phyloP scores from a whole-genome alignment of 2,329 filamentous ascomycete genomes.

The Juglanconis sp. region DNA sequence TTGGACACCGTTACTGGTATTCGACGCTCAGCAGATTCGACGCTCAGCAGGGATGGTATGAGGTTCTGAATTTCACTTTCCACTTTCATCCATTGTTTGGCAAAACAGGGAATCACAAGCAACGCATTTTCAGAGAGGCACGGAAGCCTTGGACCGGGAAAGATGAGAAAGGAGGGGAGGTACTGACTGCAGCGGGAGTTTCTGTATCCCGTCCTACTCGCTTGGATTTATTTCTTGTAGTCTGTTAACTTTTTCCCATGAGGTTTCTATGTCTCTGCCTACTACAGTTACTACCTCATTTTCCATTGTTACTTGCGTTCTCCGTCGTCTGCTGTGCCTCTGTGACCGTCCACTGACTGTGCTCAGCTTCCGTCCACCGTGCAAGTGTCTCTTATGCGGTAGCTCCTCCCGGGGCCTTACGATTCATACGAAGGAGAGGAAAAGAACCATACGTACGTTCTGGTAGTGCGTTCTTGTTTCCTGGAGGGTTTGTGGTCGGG shows the following conservation, averaged over 20 bases:
- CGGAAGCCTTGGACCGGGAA: too few relatives aligned
- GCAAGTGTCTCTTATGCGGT: neutral
- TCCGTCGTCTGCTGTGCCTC: neutral
- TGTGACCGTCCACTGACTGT: neutral
- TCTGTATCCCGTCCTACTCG: neutral
- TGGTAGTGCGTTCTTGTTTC: too few relatives aligned
- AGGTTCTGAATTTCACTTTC: neutral
- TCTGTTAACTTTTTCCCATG: constrained; percentile 3
- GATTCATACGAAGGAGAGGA: neutral
- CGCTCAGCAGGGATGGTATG: neutral
- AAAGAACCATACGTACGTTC: too few relatives aligned
- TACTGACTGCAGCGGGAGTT: neutral
- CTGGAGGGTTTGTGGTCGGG: too few relatives aligned
- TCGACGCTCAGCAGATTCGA: neutral
- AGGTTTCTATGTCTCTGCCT: neutral
- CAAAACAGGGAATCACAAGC: neutral
- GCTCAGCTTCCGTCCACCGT: neutral
- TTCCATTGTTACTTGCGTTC: constrained; percentile 1
- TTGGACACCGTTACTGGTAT: neutral
- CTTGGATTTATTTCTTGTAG: constrained; percentile 8
- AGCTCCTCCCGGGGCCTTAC: neutral
- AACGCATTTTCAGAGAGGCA: neutral
- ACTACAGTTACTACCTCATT: neutral
- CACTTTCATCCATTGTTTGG: neutral
- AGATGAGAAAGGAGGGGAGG: neutral